Evolutionary conservation across 768 basidiomycete species (phyloP).

Genomic region (Strobilomyces dryophilus): DNA sequence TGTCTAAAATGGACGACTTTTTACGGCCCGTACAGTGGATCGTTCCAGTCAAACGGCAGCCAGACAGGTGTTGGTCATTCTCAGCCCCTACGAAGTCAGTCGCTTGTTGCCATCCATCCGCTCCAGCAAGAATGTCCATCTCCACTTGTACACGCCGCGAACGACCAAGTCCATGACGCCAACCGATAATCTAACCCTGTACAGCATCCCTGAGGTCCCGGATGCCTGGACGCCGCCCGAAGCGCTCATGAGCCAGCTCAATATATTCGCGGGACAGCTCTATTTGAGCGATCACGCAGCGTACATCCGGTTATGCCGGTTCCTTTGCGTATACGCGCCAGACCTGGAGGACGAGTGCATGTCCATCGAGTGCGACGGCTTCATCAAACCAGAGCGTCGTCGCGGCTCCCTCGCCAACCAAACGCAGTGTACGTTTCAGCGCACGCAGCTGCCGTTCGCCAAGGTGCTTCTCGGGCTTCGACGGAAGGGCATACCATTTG

Average conservation of each 20-base stretch:
- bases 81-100: neutral
- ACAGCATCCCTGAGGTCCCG: slow-evolving; percentile 21
- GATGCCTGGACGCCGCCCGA: slow-evolving; percentile 10
- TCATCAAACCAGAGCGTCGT: slow-evolving; percentile 11
- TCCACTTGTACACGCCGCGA: neutral
- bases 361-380: slow-evolving; percentile 15
- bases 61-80: neutral
- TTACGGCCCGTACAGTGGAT: slow-evolving; percentile 11
- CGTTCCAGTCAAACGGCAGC: neutral
- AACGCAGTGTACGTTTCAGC: neutral
- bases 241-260: slow-evolving; percentile 32
- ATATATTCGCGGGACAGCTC: slow-evolving; percentile 44
- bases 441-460: neutral
- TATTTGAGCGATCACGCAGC: slow-evolving; percentile 32
- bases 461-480: neutral
- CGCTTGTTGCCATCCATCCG: neutral
- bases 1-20: slow-evolving; percentile 26
- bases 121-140: neutral
- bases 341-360: slow-evolving; percentile 44
- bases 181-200: neutral
- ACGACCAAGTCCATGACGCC: neutral
- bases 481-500: neutral
- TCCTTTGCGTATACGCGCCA: slow-evolving; percentile 36
- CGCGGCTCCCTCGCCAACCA: neutral
- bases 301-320: slow-evolving; percentile 34